phyloP scores from a whole-genome alignment of 2,329 filamentous ascomycete species.

The Aciculosporium take region DNA sequence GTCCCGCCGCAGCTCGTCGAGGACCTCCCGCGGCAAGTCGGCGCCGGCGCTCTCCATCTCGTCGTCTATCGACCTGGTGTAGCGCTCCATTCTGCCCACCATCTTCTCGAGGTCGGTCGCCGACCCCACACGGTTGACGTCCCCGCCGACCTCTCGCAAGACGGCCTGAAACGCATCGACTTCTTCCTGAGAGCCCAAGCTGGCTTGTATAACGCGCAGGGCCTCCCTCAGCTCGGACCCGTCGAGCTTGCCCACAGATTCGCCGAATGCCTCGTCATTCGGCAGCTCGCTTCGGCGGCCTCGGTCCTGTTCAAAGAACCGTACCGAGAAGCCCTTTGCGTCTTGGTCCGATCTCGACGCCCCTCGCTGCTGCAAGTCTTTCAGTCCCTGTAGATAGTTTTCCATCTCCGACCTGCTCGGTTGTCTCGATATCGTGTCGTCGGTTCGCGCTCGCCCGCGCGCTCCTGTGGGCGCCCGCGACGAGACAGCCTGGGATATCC shows the following conservation, averaged over 20 bases:
- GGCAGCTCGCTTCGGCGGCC: constrained; percentile 22
- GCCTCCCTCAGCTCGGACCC: constrained; percentile 22
- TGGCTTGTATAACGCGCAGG: constrained; percentile 23
- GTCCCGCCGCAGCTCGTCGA: constrained; percentile 18
- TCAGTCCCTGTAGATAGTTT: constrained; percentile 16
- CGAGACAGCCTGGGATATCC: constrained; percentile 12
- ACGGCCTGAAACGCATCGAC: constrained; percentile 21
- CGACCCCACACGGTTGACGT: constrained; percentile 18
- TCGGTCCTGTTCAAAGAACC: constrained; percentile 34
- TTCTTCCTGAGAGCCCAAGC: constrained; percentile 22
- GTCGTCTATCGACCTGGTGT: constrained; percentile 21
- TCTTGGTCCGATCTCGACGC: constrained; percentile 9
- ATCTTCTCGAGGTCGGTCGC: constrained; percentile 22
- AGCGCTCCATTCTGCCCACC: constrained; percentile 19
- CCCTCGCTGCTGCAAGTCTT: constrained; percentile 11
- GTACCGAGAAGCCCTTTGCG: constrained; percentile 19
- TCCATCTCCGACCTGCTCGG: constrained; percentile 15
- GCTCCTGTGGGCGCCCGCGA: constrained; percentile 9
- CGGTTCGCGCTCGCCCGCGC: constrained; percentile 5
- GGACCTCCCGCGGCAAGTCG: constrained; percentile 19
- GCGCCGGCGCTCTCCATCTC: constrained; percentile 19
- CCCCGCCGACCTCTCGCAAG: constrained; percentile 17
- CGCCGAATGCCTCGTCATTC: constrained; percentile 25
- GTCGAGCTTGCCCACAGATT: constrained; percentile 23
- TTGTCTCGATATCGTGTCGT: constrained; percentile 11